Conservation (phyloP, 495 filamentous ascomycete species). For the Alectoria sarmentosa region DNA sequence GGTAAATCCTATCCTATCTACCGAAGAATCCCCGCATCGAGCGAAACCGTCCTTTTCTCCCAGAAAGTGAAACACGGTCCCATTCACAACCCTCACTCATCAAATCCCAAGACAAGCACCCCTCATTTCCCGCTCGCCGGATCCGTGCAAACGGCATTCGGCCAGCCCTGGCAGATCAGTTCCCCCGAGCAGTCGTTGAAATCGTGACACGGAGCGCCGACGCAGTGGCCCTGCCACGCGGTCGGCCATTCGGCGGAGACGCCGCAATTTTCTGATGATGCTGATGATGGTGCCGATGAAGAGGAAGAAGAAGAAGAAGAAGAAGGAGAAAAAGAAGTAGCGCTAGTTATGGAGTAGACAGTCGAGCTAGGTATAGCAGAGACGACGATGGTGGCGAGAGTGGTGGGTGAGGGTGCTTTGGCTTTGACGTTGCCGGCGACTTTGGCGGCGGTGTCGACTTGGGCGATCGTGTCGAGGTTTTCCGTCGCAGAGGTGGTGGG, state of each 20-base stretch:
- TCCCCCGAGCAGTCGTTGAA: constrained; percentile 13
- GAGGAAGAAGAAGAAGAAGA: too few relatives aligned
- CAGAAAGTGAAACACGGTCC: neutral
- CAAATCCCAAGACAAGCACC: neutral
- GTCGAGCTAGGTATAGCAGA: neutral
- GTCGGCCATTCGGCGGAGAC: neutral
- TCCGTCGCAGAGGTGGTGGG: neutral
- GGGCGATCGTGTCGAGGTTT: neutral
- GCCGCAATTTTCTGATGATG: neutral
- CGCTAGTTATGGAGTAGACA: too few relatives aligned
- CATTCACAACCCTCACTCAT: neutral
- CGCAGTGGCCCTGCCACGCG: neutral
- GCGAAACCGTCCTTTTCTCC: neutral
- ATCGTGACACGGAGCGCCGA: neutral
- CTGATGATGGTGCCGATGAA: neutral
- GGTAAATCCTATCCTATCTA: too few relatives aligned
- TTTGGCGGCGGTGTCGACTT: neutral
- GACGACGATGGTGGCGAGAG: neutral
- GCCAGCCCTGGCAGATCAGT: constrained; percentile 6
- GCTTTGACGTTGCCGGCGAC: neutral
- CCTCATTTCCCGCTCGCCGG: neutral
- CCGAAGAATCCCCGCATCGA: neutral
- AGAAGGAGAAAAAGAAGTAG: too few relatives aligned
- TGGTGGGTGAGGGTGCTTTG: neutral
- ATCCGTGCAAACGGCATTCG: neutral